Percentiles rank a stretch among this genome's conserved stretches.
These are phyloP conservation scores for Penicillium aurantiogriseum DNA, from an alignment of 2,329 filamentous ascomycete species.

Conservation along the genomic window DNA sequence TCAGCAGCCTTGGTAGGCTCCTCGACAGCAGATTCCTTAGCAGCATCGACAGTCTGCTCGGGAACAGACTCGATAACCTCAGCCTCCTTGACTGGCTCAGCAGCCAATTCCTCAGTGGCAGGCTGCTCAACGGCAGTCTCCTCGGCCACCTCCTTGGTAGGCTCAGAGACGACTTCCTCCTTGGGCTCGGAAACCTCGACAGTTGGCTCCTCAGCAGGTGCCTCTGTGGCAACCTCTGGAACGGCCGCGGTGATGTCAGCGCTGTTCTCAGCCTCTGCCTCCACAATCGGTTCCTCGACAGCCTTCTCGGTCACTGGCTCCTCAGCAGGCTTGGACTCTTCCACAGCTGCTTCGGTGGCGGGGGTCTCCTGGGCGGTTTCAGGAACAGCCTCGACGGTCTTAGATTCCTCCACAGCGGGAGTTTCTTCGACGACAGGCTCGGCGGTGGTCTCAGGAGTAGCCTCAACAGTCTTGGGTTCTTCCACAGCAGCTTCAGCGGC, in stretches of 20 bases:
- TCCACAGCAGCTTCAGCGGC: background rate
- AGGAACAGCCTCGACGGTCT: background rate
- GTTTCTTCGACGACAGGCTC: background rate
- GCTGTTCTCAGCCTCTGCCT: constrained; percentile 7
- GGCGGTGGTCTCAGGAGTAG: constrained; percentile 1
- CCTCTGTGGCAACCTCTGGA: background rate
- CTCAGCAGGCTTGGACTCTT: constrained; percentile 2
- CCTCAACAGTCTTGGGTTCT: background rate
- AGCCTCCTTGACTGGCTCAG: constrained; percentile 2
- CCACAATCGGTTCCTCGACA: constrained; percentile 5
- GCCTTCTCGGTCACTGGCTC: constrained; percentile 5
- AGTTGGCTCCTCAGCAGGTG: background rate
- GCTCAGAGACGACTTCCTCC: constrained; percentile 1
- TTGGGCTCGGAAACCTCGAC: constrained; percentile 1
- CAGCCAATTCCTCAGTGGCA: background rate
- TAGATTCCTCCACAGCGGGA: background rate
- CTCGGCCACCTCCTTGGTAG: constrained; percentile 2
- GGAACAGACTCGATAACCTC: background rate
- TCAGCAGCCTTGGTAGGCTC: background rate
- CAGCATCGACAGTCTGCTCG: background rate
- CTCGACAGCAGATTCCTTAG: constrained; percentile 3
- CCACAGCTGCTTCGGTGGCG: background rate
- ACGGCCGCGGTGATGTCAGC: background rate
- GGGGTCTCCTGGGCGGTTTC: background rate
- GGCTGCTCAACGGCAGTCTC: background rate